A percentile compares a stretch with the other conserved stretches of the same genome.
phyloP scores from a whole-genome alignment of 371 early-diverging fungal genomes.

The Mucor saturninus region DNA sequence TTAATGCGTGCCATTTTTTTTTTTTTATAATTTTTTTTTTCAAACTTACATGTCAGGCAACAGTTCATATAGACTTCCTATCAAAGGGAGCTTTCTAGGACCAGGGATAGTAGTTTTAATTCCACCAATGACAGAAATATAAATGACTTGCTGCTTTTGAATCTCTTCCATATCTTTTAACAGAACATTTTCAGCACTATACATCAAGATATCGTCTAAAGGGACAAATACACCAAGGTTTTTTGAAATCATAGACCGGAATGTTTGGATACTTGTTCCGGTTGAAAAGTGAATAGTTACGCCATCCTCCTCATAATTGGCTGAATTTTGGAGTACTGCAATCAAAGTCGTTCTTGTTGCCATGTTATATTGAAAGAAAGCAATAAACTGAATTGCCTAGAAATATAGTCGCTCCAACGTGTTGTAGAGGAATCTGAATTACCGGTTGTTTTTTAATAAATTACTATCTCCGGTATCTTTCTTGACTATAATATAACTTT shows the following conservation, averaged over 20 bases:
- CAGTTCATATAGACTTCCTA: conserved; percentile 43
- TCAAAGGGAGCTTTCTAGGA: conserved; percentile 33
- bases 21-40: no score
- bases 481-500: no score
- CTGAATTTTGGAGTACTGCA: conserved; percentile 24
- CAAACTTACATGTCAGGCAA: conserved; percentile 38
- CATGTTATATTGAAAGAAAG: no score
- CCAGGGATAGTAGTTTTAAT: conserved; percentile 37
- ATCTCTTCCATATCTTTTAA: conserved; percentile 27
- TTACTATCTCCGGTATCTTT: no score
- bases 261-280: conserved; percentile 36
- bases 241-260: conserved; percentile 33
- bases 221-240: background rate
- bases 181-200: conserved; percentile 17
- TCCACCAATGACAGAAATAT: conserved; percentile 12
- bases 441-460: no score
- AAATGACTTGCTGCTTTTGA: conserved; percentile 32
- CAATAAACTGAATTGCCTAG: no score
- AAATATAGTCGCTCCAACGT: no score
- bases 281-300: conserved; percentile 32
- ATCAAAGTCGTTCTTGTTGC: conserved; percentile 19
- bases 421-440: no score
- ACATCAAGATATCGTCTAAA: conserved; percentile 6
- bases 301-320: conserved; percentile 35
- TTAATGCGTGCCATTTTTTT: background rate